Evolutionary conservation across 495 filamentous ascomycete species (phyloP), one percentile per base, ranked within the genome.

Genomic region (Aspergillus ostianus): DNA sequence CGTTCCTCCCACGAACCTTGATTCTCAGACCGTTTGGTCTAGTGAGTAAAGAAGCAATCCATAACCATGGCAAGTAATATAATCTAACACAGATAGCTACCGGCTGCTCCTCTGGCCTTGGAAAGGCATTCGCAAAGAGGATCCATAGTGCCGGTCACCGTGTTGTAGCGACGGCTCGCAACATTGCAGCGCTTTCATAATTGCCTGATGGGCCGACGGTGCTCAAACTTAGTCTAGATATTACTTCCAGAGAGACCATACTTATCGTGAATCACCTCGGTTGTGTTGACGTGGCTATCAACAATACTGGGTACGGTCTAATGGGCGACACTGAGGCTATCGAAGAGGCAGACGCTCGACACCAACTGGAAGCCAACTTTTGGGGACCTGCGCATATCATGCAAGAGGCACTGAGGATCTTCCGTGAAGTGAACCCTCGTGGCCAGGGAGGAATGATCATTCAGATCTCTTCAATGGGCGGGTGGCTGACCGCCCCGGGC

Each of bases 391-490:
- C 82, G 0, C 53, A 64, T 17, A 58, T 83, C n/a, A 80, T 75
- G 10, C 71, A 67, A 55, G 68, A 72, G 46, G 77, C 75, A 2
- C 53, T 85, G 50, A 67, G 72, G 4, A 70, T 84, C 13, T 72
- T 85, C 64, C 73, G 82, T 12, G 76, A 69, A 30, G 55, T 59
- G 2, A 67, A 64, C 49, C 55, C 60, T 1, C 17, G 36, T 12
- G 67, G 69, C 19, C 64, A 64, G 26, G 83, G 83, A 20, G 85
- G 82, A 5, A 69, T 82, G 9, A 73, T 86, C 19, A 36, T 84
- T 10, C 81, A 87, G 56, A 63, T 87, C 13, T 79, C 77, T 10
- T 81, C 77, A 3, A 73, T 86, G 60, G 82, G 79, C 3, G 85
- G 84, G 5, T 73, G 69, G 36, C 27, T 73, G 2, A 80, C 73